A percentile compares a stretch with the other conserved stretches of the same genome.
Conservation (phyloP, 805 yeast genomes). For the Saturnispora saitoi region DNA sequence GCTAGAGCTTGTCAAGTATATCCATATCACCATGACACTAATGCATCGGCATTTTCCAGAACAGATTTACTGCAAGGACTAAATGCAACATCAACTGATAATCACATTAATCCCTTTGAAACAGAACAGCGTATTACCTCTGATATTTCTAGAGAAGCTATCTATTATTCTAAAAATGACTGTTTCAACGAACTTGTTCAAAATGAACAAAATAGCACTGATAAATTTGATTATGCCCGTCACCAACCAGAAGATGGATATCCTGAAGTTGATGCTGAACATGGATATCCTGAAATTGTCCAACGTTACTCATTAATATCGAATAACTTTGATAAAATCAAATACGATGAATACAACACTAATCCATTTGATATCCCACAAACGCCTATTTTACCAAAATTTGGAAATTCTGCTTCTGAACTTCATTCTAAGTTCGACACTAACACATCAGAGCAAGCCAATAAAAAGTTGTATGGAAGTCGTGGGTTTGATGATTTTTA, state of each 20-base stretch:
- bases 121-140: background rate
- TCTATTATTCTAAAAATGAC: background rate
- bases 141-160: background rate
- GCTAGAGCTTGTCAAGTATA: slow-evolving; percentile 29
- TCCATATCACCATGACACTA: background rate
- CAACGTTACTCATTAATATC: slow-evolving; percentile 1
- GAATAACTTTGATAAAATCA: background rate
- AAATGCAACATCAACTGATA: background rate
- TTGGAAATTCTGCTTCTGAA: background rate
- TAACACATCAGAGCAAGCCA: background rate
- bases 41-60: slow-evolving; percentile 1
- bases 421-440: background rate
- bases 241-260: background rate
- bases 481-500: background rate
- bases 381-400: background rate
- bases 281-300: slow-evolving; percentile 2
- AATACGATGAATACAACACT: background rate
- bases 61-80: slow-evolving; percentile 1
- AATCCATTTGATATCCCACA: slow-evolving; percentile 1
- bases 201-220: background rate
- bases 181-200: background rate
- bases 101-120: background rate
- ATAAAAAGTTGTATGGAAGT: background rate
- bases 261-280: slow-evolving; percentile 1
- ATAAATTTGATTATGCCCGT: background rate